Evolutionary conservation across 331 rosid species (phyloP).

Genomic region (Quercus phellos): DNA sequence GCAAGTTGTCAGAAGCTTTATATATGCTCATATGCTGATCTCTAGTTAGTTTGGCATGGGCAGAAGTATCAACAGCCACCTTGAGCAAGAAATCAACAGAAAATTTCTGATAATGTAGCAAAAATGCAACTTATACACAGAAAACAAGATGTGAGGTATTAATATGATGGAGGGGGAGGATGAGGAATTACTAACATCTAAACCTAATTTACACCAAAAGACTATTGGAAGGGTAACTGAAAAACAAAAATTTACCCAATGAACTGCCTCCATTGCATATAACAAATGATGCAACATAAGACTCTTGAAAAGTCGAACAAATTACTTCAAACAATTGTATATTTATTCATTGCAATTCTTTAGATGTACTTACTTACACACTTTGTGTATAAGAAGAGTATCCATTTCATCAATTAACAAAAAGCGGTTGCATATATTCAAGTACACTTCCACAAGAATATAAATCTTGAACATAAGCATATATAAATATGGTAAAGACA

Average conservation of each 20-base stretch:
- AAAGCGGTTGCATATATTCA: not conserved
- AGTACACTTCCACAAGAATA: constrained; percentile 4
- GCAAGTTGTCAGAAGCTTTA: too few relatives aligned
- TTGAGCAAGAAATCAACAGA: not conserved
- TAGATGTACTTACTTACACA: too few relatives aligned
- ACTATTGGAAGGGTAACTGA: not conserved
- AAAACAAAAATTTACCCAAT: not conserved
- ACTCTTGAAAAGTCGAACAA: not conserved
- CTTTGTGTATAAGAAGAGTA: too few relatives aligned
- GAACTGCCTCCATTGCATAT: not conserved
- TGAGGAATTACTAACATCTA: not conserved
- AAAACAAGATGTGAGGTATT: not conserved
- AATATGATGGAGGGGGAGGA: not conserved
- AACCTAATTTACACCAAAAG: not conserved
- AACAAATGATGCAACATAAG: not conserved
- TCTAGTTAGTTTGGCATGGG: not conserved
- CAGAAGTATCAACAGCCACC: not conserved
- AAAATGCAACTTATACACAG: not conserved
- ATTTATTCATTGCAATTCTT: too few relatives aligned
- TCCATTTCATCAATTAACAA: too few relatives aligned
- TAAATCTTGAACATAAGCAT: constrained; percentile 11
- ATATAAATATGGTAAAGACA: not conserved
- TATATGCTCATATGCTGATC: too few relatives aligned
- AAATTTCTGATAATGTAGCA: not conserved
- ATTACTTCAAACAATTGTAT: not conserved